Evolutionary conservation across 805 yeast genomes (phyloP).

Genomic region (Starmerella gropengiesseri): DNA sequence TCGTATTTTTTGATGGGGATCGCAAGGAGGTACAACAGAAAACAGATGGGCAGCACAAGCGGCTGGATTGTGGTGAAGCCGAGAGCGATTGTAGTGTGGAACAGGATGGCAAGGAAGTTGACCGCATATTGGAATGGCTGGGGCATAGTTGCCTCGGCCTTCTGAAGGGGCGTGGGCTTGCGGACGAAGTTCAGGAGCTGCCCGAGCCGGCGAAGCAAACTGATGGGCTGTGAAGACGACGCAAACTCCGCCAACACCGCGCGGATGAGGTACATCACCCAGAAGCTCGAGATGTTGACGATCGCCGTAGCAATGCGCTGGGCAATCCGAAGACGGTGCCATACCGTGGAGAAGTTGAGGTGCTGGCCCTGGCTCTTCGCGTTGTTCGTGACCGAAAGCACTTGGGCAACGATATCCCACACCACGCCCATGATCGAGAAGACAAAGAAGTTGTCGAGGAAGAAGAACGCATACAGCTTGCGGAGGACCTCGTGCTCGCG

Average conservation of each 20-base stretch:
- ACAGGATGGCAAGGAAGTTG: slow-evolving; percentile 28
- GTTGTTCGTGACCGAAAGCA: slow-evolving; percentile 21
- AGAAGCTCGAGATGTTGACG: slow-evolving; percentile 32
- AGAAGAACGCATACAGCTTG: slow-evolving; percentile 32
- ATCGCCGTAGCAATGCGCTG: slow-evolving; percentile 31
- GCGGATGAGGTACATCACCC: slow-evolving; percentile 33
- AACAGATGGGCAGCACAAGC: slow-evolving; percentile 28
- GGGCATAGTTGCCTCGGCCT: slow-evolving; percentile 28
- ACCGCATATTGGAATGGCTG: slow-evolving; percentile 30
- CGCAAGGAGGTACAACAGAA: slow-evolving; percentile 27
- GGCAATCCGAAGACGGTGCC: slow-evolving; percentile 26
- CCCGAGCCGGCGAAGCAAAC: slow-evolving; percentile 24
- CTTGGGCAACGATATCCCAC: slow-evolving; percentile 31
- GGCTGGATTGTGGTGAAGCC: slow-evolving; percentile 34
- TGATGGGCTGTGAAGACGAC: slow-evolving; percentile 27
- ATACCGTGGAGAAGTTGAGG: slow-evolving; percentile 24
- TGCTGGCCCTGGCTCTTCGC: slow-evolving; percentile 9
- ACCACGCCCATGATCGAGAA: slow-evolving; percentile 33
- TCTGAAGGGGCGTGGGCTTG: slow-evolving; percentile 28
- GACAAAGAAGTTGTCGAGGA: slow-evolving; percentile 32
- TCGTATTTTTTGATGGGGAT: slow-evolving; percentile 30
- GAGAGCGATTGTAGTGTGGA: slow-evolving; percentile 31
- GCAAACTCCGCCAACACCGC: slow-evolving; percentile 28
- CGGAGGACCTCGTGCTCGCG: slow-evolving; percentile 32
- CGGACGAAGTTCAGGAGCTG: slow-evolving; percentile 8